Conservation (phyloP, 1,284 basidiomycete genomes). For the Malassezia slooffiae region DNA sequence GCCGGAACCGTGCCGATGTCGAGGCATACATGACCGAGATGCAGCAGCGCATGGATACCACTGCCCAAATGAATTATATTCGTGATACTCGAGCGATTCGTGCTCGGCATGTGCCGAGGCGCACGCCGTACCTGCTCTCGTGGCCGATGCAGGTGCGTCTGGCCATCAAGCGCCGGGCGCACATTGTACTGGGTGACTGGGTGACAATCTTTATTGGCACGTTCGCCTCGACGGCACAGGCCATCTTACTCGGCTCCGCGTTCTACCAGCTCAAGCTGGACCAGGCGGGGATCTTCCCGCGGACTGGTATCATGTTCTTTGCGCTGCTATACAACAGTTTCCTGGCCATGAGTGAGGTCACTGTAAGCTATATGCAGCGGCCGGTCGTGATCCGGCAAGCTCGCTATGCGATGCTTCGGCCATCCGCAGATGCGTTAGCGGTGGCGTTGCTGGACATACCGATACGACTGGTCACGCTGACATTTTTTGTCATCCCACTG, state of each 20-base stretch:
- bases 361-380: conserved; percentile 24
- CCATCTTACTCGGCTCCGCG: conserved; percentile 63
- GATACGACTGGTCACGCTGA: conserved; percentile 20
- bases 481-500: conserved; percentile 26
- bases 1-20: conserved; percentile 43
- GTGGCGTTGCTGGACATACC: conserved; percentile 35
- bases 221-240: conserved; percentile 50
- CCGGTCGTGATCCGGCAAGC: conserved; percentile 35
- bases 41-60: conserved; percentile 10
- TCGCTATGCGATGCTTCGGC: conserved; percentile 31
- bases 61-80: too few species aligned
- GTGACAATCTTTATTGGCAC: conserved; percentile 46
- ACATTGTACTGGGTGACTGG: conserved; percentile 58
- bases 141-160: conserved; percentile 53
- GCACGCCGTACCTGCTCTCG: conserved; percentile 27
- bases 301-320: conserved; percentile 43
- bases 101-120: conserved; percentile 14
- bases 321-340: conserved; percentile 49
- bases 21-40: conserved; percentile 20
- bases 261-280: conserved; percentile 58
- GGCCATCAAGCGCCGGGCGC: conserved; percentile 58
- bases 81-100: too few species aligned
- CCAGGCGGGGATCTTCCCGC: conserved; percentile 63
- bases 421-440: conserved; percentile 25
- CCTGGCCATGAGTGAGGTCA: conserved; percentile 47